Evolutionary conservation across 192 early-diverging fungal species (phyloP), one percentile per base, ranked within the genome.

Genomic region (Coemansia sp.): DNA sequence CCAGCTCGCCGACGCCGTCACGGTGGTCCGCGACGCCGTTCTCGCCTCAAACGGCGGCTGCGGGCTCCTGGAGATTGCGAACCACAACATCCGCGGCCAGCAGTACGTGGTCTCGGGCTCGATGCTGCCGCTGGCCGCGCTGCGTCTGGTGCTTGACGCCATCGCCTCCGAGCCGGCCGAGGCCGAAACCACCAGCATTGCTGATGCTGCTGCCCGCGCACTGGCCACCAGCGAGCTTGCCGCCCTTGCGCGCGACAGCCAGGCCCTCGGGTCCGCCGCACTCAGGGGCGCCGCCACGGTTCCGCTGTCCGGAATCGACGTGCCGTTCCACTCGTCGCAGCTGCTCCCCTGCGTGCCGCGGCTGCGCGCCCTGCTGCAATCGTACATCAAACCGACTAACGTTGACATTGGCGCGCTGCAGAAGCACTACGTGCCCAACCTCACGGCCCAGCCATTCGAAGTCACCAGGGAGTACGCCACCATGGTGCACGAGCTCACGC

Each of bases 21-120:
- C 86, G 40, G 76, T 85, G 26, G 91, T 94, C 87, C 47, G 91
- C 91, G 26, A 26, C 26, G 26, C 26, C 3, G 26, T 77, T 81
- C 84, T 66, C 18, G 47, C n/a, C 49, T 0, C 7, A 37, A 1
- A n/a, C 5, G 76, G 83, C 48, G 85, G 89, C n/a, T 76, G 81
- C 19, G 88, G 84, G 42, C 83, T 98, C 37, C 71, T 95, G 58
- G 94, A 98, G 68, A 92, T 98, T 83, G 96, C 96, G 64, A 98
- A 98, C 86, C 95, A 87, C 86, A 98, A 98, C 84, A 92, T 98
- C 49, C 91, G 91, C 68, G 93, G 91, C 80, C 88, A 91, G 82
- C 96, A 98, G 84, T 98, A 96, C 65, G 93, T 98, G 18, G 89
- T 91, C 60, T 89, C 94, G 56, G 96, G 96, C 71, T 85, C 91